A percentile compares a stretch with the other conserved stretches of the same genome.
Conservation (phyloP, 352 stramenopile species). For the Phytophthora cryptogea region DNA sequence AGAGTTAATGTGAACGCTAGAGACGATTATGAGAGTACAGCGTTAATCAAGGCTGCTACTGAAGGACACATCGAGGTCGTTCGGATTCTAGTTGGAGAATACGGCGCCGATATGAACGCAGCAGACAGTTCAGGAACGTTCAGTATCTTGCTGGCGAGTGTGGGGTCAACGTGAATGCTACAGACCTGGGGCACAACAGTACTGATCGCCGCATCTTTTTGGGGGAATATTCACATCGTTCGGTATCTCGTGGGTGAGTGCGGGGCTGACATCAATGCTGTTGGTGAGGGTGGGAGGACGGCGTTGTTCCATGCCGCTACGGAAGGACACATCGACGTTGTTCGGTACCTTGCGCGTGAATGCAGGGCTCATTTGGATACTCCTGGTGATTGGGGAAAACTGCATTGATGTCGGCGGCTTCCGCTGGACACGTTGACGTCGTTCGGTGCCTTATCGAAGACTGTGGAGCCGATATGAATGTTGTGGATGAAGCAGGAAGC, state of each 20-base stretch:
- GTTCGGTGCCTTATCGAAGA: not conserved
- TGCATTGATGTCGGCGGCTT: not conserved
- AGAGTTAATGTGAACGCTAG: not conserved
- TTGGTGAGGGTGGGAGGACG: not conserved
- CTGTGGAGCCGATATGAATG: slow-evolving; percentile 10
- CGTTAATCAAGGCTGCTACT: not conserved
- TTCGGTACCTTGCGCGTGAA: not conserved
- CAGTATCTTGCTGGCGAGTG: no score
- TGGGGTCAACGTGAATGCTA: no score
- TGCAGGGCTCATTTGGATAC: not conserved
- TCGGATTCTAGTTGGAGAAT: not conserved
- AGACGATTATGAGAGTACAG: not conserved
- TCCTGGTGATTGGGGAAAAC: not conserved
- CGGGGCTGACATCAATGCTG: not conserved
- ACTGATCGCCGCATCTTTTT: no score
- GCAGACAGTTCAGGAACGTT: no score
- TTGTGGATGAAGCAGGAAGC: not conserved
- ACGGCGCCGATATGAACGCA: not conserved
- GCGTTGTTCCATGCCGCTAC: not conserved
- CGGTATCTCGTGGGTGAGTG: no score
- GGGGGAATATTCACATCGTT: no score
- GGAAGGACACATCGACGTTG: not conserved
- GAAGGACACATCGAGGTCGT: not conserved
- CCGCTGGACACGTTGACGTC: not conserved
- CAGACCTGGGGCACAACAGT: no score